Conservation (phyloP, 345 rosid genomes). For the Adansonia digitata region DNA sequence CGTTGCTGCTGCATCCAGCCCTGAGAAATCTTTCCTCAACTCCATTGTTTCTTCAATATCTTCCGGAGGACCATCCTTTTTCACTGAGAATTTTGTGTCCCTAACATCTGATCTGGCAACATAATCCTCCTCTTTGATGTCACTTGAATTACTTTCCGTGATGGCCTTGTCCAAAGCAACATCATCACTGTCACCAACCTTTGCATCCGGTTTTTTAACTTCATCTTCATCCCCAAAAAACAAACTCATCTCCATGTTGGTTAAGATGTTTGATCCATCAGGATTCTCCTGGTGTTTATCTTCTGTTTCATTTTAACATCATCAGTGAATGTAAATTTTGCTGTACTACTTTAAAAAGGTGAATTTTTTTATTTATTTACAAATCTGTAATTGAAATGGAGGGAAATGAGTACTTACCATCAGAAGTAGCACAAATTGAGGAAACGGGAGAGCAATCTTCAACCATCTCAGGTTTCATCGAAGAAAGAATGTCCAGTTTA, state of each 20-base stretch:
- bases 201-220: conserved; percentile 1
- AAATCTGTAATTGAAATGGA: neutral
- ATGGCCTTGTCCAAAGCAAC: neutral
- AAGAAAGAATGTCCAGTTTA: neutral
- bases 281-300: neutral
- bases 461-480: neutral
- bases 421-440: neutral
- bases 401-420: conserved; percentile 14
- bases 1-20: neutral
- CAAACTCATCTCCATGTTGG: neutral
- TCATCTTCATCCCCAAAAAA: conserved; percentile 8
- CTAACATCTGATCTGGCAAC: neutral
- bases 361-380: neutral
- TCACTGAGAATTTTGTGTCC: neutral
- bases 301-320: conserved; percentile 7
- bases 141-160: neutral
- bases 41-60: neutral
- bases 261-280: conserved; percentile 6
- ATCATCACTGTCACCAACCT: neutral
- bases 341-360: neutral
- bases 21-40: neutral
- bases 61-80: neutral
- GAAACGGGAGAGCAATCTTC: neutral
- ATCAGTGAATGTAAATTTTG: neutral
- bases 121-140: neutral